These are phyloP conservation scores for Cyberlindnera veronae DNA, from an alignment of 805 yeast genomes.

Conservation along the genomic window DNA sequence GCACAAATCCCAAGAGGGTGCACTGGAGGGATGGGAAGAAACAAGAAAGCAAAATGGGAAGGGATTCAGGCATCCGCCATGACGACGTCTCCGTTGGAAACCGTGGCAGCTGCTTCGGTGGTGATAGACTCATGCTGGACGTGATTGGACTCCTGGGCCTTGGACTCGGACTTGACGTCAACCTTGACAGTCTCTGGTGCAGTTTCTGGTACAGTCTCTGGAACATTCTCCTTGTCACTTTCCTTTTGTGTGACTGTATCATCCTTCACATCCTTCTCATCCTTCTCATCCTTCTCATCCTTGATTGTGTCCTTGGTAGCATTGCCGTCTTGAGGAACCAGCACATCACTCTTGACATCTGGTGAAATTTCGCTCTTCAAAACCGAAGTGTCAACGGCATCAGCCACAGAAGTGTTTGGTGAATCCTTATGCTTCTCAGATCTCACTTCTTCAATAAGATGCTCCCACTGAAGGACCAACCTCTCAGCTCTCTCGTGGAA, in stretches of 20 bases:
- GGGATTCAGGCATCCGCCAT: neutral
- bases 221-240: no score
- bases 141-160: no score
- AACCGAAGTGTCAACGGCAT: conserved; percentile 1
- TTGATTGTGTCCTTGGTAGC: neutral
- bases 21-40: neutral
- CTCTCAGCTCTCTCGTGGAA: conserved; percentile 43
- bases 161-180: no score
- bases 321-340: no score
- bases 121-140: no score
- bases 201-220: no score
- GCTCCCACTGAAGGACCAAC: conserved; percentile 40
- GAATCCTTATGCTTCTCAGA: conserved; percentile 28
- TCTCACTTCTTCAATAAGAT: conserved; percentile 34
- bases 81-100: neutral
- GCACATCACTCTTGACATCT: no score
- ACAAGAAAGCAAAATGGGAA: neutral
- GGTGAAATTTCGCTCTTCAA: conserved; percentile 2
- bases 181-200: no score
- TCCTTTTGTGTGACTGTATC: neutral
- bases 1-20: neutral
- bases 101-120: no score
- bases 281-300: neutral
- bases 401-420: conserved; percentile 16
- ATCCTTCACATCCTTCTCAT: neutral